A percentile compares a stretch with the other conserved stretches of the same genome.
Evolutionary conservation across 1,139 yeast genomes (phyloP).

Genomic region (Sugiyamaella novakii): DNA sequence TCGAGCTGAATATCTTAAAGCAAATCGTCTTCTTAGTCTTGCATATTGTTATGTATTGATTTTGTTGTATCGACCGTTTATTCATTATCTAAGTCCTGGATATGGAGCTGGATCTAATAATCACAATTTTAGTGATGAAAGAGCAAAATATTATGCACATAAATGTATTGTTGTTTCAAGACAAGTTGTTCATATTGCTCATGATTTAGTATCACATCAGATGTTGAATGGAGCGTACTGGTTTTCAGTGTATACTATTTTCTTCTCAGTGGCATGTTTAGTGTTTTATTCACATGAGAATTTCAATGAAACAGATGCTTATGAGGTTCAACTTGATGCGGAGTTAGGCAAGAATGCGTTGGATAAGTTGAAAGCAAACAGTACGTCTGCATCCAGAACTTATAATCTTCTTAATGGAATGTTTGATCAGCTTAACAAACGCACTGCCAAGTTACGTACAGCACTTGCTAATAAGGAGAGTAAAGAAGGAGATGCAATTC

Average conservation of each 20-base stretch:
- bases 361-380: slow-evolving; percentile 68
- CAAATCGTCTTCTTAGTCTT: slow-evolving; percentile 74
- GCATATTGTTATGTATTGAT: slow-evolving; percentile 83
- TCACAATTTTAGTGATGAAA: slow-evolving; percentile 33
- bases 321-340: slow-evolving; percentile 67
- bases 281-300: slow-evolving; percentile 83
- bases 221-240: slow-evolving; percentile 86
- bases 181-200: slow-evolving; percentile 78
- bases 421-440: slow-evolving; percentile 73
- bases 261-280: slow-evolving; percentile 85
- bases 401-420: slow-evolving; percentile 75
- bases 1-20: slow-evolving; percentile 68
- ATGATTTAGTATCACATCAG: slow-evolving; percentile 75
- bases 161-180: slow-evolving; percentile 86
- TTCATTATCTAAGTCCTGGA: slow-evolving; percentile 67
- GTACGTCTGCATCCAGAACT: slow-evolving; percentile 78
- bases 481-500: slow-evolving; percentile 1
- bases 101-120: slow-evolving; percentile 46
- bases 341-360: slow-evolving; percentile 78
- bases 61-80: slow-evolving; percentile 85
- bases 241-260: slow-evolving; percentile 91
- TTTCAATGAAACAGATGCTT: slow-evolving; percentile 57
- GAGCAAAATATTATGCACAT: slow-evolving; percentile 69
- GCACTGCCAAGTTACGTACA: slow-evolving; percentile 17
- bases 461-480: slow-evolving; percentile 4